Evolutionary conservation across 2,329 filamentous ascomycete species (phyloP), one percentile per base, ranked within the genome.

Genomic region (Hypoxylon sp.): DNA sequence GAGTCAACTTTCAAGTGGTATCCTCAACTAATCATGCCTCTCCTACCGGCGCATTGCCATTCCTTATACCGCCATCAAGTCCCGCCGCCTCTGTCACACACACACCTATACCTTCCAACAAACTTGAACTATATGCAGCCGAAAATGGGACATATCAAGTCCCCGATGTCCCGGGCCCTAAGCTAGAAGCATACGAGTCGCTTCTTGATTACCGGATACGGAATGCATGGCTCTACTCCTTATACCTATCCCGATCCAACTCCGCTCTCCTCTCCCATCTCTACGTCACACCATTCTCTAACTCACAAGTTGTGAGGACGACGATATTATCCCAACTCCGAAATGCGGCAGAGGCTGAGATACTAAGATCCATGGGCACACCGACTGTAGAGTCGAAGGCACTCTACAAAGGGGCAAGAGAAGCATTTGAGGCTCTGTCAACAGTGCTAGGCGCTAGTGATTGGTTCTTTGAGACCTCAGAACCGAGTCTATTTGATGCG

Each of bases 21-120:
- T 82, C 93, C 3, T 97, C 94, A 3, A 97, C 89, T 73, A 98
- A 98, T 79, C 96, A 98, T 82, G 94, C 95, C 56, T 97, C 94
- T 1, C 95, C 95, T 0, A 91, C 90, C 21, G 94, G 95, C 63
- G 86, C 90, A n/a, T 86, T 98, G 13, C 96, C 96, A 0, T 98
- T 97, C 80, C 86, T 99, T 46, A 85, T 95, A 7, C 91, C 92
- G 9, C 69, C 80, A 25, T 67, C 79, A 17, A 70, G 73, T 13
- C 74, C 82, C 32, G 79, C 81, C 65, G 65, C 72, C 34, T 28
- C 76, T 70, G 58, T 75, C 73, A 67, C 78, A 25, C 73, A 76
- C 19, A 69, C 68, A 17, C 85, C 87, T 1, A 80, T 94, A 3
- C 80, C 88, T 0, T 88, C 90, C 2, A 87, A 82, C 71, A 92